phyloP scores from a whole-genome alignment of 2,329 filamentous ascomycete genomes.

The Alternaria sp. region DNA sequence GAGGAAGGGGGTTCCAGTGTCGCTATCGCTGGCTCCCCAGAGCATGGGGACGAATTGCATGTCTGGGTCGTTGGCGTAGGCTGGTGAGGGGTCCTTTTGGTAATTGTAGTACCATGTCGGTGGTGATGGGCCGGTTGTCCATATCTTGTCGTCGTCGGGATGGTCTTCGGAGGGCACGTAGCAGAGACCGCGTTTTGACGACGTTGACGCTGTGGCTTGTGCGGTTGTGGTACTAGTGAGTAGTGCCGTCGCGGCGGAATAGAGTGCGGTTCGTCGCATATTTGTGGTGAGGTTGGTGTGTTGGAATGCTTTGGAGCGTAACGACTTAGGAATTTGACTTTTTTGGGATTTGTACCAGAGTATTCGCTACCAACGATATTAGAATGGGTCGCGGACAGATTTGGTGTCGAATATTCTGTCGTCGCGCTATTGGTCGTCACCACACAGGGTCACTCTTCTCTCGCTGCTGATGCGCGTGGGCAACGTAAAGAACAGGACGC shows the following conservation, averaged over 20 bases:
- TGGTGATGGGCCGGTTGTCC: constrained; percentile 64
- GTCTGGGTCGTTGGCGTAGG: constrained; percentile 52
- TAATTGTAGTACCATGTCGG: constrained; percentile 92
- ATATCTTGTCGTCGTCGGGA: constrained; percentile 71
- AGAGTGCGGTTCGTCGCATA: constrained; percentile 11
- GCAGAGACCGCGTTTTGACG: constrained; percentile 76
- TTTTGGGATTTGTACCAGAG: neutral
- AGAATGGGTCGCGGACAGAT: neutral
- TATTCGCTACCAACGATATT: neutral
- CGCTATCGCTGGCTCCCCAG: constrained; percentile 65
- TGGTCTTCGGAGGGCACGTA: constrained; percentile 67
- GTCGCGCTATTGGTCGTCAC: neutral
- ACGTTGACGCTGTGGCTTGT: constrained; percentile 52
- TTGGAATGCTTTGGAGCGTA: neutral
- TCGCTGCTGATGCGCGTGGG: neutral
- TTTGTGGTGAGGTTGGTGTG: neutral
- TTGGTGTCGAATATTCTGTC: neutral
- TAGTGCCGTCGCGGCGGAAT: constrained; percentile 11
- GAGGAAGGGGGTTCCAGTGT: constrained; percentile 67
- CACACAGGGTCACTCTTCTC: neutral
- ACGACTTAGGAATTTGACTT: neutral
- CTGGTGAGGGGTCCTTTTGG: constrained; percentile 62
- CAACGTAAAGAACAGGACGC: neutral
- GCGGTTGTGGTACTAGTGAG: constrained; percentile 19
- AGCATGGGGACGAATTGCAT: constrained; percentile 85